Conservation (phyloP, 2,329 filamentous ascomycete species). For the Alternaria novae-zelandiae region DNA sequence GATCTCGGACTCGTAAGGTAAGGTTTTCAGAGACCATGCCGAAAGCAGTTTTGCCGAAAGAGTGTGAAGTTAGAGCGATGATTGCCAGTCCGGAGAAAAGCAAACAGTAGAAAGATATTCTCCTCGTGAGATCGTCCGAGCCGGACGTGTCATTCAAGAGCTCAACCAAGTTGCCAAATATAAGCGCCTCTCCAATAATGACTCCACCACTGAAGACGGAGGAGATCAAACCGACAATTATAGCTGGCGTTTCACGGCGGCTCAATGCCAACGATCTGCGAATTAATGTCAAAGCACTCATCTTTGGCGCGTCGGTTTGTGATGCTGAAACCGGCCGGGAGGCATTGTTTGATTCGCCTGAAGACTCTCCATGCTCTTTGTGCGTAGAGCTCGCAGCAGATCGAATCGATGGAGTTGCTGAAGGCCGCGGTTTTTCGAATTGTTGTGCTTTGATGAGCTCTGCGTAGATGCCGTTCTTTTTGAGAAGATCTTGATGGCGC, state of each 20-base stretch:
- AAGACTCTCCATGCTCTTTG: constrained; percentile 18
- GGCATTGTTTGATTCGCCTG: neutral
- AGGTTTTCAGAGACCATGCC: constrained; percentile 57
- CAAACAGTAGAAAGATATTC: constrained; percentile 53
- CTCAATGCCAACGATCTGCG: constrained; percentile 37
- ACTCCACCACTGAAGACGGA: constrained; percentile 57
- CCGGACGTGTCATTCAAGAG: constrained; percentile 35
- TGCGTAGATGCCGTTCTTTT: constrained; percentile 38
- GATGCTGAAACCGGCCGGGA: neutral
- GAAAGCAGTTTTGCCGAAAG: constrained; percentile 55
- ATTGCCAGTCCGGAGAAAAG: constrained; percentile 62
- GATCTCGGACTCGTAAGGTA: constrained; percentile 52
- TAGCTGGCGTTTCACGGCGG: constrained; percentile 48
- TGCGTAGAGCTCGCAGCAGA: constrained; percentile 19
- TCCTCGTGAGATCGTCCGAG: constrained; percentile 27
- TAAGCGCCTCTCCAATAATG: constrained; percentile 61
- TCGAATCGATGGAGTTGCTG: constrained; percentile 29
- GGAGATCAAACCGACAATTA: constrained; percentile 51
- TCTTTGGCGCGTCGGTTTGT: constrained; percentile 7
- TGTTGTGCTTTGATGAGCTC: constrained; percentile 45
- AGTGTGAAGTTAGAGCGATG: constrained; percentile 55
- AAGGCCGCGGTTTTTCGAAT: constrained; percentile 40
- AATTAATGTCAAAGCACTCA: constrained; percentile 26
- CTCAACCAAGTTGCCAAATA: constrained; percentile 42
- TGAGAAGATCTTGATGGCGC: constrained; percentile 37